Evolutionary conservation across 2,329 filamentous ascomycete genomes (phyloP), one percentile per base, ranked within the genome.

Genomic region (Neofusicoccum parvum): DNA sequence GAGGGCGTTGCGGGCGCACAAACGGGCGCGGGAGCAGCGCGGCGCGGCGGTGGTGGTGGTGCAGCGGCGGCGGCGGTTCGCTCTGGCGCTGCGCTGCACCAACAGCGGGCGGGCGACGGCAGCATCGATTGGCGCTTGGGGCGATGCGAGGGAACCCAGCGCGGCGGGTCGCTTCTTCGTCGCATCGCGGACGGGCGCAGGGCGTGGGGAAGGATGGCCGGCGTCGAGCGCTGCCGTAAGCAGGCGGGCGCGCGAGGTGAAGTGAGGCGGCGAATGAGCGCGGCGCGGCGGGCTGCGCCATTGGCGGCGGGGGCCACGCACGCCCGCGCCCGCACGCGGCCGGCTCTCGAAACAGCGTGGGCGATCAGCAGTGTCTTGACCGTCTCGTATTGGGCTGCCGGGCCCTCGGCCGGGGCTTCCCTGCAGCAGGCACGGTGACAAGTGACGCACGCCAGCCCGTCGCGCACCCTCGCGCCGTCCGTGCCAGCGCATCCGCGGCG

Each of bases 401-500:
- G 23, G 54, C 34, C 14, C 14, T 11, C 20, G 11, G 54, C 54
- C 56, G 27, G 43, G 41, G 56, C n/a, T 48, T 48, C 56, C 56
- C 56, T 60, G 56, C 39, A 17, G 39, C 23, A 7, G n/a, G 20
- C 15, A 39, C 17, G 56, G 41, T 48, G 56, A 60, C 56, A 60
- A 60, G 56, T 60, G 56, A 60, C 56, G 56, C 56, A 60, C 23
- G 41, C 56, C 56, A 48, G 41, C 17, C 41, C 32, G 10, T 5
- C 12, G 43, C 50, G 56, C 56, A 32, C 27, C 27, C 27, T 32
- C 27, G 27, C 27, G 27, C 27, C 27, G 56, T 60, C 56, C 56
- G 56, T 60, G 56, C 56, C 56, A 60, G 43, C 56, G 56, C 56
- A 60, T 60, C 56, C 43, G 56, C 56, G 43, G 41, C 56, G 45